These are phyloP conservation scores for Hydnomerulius pinastri DNA, from an alignment of 768 basidiomycete species.

Conservation along the genomic window DNA sequence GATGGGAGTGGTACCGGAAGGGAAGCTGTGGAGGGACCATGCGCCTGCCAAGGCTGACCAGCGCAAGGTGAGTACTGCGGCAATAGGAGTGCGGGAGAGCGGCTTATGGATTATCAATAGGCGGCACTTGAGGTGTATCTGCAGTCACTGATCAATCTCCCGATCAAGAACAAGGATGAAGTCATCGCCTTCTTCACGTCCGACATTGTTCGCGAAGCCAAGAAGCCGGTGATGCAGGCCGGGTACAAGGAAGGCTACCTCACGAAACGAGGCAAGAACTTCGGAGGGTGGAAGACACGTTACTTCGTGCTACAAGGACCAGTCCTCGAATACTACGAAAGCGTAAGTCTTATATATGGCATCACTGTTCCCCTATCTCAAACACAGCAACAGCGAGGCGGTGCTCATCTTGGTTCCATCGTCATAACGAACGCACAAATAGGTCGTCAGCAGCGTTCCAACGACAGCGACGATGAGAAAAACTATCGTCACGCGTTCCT, in stretches of 20 bases:
- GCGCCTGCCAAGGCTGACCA: conserved; percentile 97
- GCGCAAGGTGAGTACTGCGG: conserved; percentile 73
- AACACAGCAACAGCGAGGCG: conserved; percentile 68
- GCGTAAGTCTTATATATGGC: conserved; percentile 56
- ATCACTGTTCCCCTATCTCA: conserved; percentile 12
- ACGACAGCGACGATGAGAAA: conserved; percentile 69
- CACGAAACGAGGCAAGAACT: conserved; percentile 95
- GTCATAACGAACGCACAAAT: conserved; percentile 91
- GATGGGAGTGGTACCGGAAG: conserved; percentile 83
- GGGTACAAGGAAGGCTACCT: conserved; percentile 95
- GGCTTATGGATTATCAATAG: too few relatives aligned
- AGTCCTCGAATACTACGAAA: conserved; percentile 92
- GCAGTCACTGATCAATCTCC: conserved; percentile 77
- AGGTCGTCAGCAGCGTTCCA: conserved; percentile 83
- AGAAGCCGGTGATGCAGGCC: conserved; percentile 73
- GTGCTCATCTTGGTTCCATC: conserved; percentile 89
- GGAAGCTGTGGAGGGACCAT: conserved; percentile 94
- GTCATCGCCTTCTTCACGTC: conserved; percentile 91
- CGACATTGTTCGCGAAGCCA: conserved; percentile 77
- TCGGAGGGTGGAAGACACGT: conserved; percentile 96
- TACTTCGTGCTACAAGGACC: conserved; percentile 94
- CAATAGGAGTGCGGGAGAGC: too few relatives aligned
- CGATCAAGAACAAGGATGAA: conserved; percentile 86
- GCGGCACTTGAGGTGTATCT: conserved; percentile 83
- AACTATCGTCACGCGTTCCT: conserved; percentile 97